Evolutionary conservation across 208 protist species (phyloP), one percentile per base, ranked within the genome.

Genomic region (Leptomonas seymouri): DNA sequence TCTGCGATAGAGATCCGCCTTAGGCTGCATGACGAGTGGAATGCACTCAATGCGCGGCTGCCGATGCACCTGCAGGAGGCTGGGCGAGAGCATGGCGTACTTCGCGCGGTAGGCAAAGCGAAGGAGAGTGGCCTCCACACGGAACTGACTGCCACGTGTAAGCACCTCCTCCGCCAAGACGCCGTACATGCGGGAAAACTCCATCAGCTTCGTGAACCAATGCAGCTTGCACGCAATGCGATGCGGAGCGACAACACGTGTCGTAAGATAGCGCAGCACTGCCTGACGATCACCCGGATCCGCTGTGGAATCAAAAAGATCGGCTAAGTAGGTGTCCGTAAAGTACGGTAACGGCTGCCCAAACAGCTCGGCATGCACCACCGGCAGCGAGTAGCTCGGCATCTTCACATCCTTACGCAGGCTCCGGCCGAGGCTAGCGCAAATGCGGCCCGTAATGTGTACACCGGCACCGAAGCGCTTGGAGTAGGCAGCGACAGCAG

Each of bases 131-230:
- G 91, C 81, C 83, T 97, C 91, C 28, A 96, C 90, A 1, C 81
- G 81, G 64, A 93, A 97, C 79, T 97, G 93, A 28, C 81, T 89
- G 30, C 91, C 93, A 28, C 93, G 91, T 18, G 53, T 81, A 25
- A 93, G 50, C 53, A 93, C 88, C 60, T 94, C 86, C 50, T 86
- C 67, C 39, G 84, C 84, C 14, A 94, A 67, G 36, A 95, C 93
- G 42, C 90, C 90, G 74, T 87, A 93, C 78, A 97, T 90, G 11
- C 79, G 78, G 9, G 91, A 81, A 50, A 88, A 94, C 74, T 92
- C 84, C 25, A 70, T 44, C 41, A 80, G 78, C 34, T 71, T 73
- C 0, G 77, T 84, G 78, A 87, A 90, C 71, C 86, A 90, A 74
- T 81, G 53, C 15, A 96, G 67, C 46, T 76, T 59, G 36, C 78